Conservation (phyloP, 441 rosid species). For the California macrophylla region DNA sequence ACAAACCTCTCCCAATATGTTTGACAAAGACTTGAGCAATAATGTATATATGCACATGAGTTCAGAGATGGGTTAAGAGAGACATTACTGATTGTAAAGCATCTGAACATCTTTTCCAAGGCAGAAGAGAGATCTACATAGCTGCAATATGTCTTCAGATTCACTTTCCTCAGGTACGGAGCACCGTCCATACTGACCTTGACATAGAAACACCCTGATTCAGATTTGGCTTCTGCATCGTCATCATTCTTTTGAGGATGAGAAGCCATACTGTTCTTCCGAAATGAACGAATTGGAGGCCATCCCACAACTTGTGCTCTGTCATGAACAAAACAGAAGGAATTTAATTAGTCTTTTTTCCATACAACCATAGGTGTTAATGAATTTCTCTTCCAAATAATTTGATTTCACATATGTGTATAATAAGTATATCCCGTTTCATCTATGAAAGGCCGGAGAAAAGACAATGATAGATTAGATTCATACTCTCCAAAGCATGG, state of each 20-base stretch:
- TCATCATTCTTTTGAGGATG: slow-evolving; percentile 39
- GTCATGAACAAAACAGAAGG: slow-evolving; percentile 15
- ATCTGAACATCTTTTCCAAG: slow-evolving; percentile 62
- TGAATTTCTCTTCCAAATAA: not conserved
- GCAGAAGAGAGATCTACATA: slow-evolving; percentile 54
- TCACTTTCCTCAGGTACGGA: slow-evolving; percentile 67
- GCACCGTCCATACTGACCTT: slow-evolving; percentile 83
- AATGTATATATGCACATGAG: not conserved
- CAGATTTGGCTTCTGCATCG: slow-evolving; percentile 27
- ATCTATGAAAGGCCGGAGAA: too few relatives aligned
- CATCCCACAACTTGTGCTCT: slow-evolving; percentile 74
- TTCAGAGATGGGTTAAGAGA: not conserved
- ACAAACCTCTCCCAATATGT: too few relatives aligned
- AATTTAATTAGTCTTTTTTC: not conserved
- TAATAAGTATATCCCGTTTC: too few relatives aligned
- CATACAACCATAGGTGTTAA: not conserved
- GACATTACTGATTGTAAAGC: slow-evolving; percentile 58
- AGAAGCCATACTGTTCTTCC: slow-evolving; percentile 65
- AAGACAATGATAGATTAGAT: too few relatives aligned
- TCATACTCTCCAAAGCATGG: too few relatives aligned
- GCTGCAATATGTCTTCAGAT: slow-evolving; percentile 52
- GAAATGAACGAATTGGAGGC: slow-evolving; percentile 75
- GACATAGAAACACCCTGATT: slow-evolving; percentile 48
- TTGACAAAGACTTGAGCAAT: not conserved
- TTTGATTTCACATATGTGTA: not conserved